These are phyloP conservation scores for Chrysopogon serrulatus DNA, from an alignment of 176 grass and related monocot genomes.

Conservation along the genomic window DNA sequence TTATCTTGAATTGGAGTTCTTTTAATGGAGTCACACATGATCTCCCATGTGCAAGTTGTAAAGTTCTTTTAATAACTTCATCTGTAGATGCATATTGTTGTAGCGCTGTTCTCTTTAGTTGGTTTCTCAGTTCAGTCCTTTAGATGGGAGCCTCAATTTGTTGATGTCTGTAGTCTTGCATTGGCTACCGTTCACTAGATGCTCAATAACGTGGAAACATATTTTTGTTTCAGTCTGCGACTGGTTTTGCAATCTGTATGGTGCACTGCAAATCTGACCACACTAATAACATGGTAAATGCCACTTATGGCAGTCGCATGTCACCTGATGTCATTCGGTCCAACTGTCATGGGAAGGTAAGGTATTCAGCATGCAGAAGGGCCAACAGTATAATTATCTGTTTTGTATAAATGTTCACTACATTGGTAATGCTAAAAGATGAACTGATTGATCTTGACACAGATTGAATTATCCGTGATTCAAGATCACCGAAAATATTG, in stretches of 20 bases:
- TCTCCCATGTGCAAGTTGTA: slow-evolving; percentile 33
- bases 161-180: slow-evolving; percentile 14
- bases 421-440: no score
- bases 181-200: slow-evolving; percentile 7
- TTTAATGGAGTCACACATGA: slow-evolving; percentile 36
- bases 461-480: no score
- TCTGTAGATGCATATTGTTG: slow-evolving; percentile 37
- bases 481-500: no score
- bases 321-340: no score
- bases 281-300: not conserved
- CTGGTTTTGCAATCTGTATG: not conserved
- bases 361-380: no score
- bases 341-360: no score
- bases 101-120: slow-evolving; percentile 10
- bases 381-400: no score
- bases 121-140: slow-evolving; percentile 12
- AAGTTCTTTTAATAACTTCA: slow-evolving; percentile 37
- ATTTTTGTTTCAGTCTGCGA: not conserved
- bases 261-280: not conserved
- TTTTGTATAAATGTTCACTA: no score
- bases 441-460: no score
- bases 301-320: not conserved
- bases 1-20: slow-evolving; percentile 88
- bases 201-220: slow-evolving; percentile 30
- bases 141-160: slow-evolving; percentile 3